Conservation (phyloP, 2,329 filamentous ascomycete genomes). For the Apiospora hydei region DNA sequence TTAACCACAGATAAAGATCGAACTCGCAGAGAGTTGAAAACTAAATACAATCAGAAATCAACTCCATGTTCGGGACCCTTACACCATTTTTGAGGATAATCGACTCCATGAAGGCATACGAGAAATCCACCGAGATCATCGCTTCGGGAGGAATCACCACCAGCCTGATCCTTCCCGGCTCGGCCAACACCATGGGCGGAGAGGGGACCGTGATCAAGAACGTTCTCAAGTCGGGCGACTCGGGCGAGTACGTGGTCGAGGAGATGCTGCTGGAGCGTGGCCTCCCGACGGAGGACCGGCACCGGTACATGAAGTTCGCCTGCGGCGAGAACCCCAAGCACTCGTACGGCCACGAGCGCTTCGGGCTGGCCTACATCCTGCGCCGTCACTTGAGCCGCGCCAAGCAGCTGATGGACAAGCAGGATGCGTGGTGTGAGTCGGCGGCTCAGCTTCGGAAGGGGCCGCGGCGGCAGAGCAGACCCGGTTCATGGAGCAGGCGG, state of each 20-base stretch:
- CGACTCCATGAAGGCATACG: constrained; percentile 51
- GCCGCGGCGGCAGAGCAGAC: neutral
- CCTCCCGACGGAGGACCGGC: constrained; percentile 40
- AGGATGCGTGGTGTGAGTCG: constrained; percentile 39
- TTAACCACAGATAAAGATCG: too few relatives aligned
- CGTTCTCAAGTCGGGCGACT: constrained; percentile 39
- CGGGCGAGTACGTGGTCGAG: constrained; percentile 48
- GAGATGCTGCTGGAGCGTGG: constrained; percentile 51
- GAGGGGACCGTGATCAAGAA: constrained; percentile 53
- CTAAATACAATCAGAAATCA: constrained; percentile 37
- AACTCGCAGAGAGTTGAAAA: neutral
- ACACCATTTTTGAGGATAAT: constrained; percentile 48
- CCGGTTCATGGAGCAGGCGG: constrained; percentile 21
- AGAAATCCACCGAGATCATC: constrained; percentile 46
- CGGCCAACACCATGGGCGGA: constrained; percentile 54
- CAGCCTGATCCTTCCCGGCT: constrained; percentile 53
- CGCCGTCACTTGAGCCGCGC: constrained; percentile 49
- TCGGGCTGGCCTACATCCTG: constrained; percentile 49
- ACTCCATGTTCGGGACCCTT: constrained; percentile 41
- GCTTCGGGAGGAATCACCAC: constrained; percentile 53
- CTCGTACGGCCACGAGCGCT: constrained; percentile 47
- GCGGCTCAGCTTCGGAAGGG: neutral
- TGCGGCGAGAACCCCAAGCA: constrained; percentile 54
- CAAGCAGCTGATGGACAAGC: constrained; percentile 44
- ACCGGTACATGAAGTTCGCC: constrained; percentile 56